Percentiles rank a stretch among this genome's conserved stretches.
Conservation (phyloP, 805 yeast species). For the Ogataea ramenticola region DNA sequence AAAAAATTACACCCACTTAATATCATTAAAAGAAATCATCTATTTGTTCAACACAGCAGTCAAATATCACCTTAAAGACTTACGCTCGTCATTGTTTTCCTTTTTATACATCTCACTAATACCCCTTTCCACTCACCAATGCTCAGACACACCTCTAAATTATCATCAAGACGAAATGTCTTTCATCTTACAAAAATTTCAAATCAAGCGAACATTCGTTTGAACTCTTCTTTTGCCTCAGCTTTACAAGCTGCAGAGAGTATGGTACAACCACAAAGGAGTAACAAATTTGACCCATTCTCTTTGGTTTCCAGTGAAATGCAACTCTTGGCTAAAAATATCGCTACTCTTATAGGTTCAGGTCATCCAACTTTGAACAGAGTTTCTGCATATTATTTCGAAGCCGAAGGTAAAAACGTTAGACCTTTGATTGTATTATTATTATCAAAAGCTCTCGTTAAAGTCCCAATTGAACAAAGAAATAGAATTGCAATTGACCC, state of each 20-base stretch:
- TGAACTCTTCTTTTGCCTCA: conserved; percentile 31
- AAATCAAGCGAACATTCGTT: conserved; percentile 2
- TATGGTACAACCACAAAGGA: conserved; percentile 55
- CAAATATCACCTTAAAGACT: too few species aligned
- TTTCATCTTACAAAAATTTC: background rate
- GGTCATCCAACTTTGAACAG: conserved; percentile 91
- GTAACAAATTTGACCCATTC: conserved; percentile 69
- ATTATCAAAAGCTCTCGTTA: conserved; percentile 70
- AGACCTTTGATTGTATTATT: conserved; percentile 85
- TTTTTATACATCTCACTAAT: too few species aligned
- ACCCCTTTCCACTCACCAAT: background rate
- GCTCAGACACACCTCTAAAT: too few species aligned
- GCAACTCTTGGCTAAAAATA: conserved; percentile 82
- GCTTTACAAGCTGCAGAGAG: conserved; percentile 71
- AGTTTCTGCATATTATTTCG: conserved; percentile 91
- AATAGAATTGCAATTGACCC: conserved; percentile 55
- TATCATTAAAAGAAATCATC: too few species aligned
- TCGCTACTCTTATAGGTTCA: conserved; percentile 79
- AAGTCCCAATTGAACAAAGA: conserved; percentile 65
- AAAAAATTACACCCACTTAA: too few species aligned
- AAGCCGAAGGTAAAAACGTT: conserved; percentile 92
- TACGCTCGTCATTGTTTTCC: too few species aligned
- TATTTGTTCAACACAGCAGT: too few species aligned
- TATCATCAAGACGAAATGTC: too few species aligned
- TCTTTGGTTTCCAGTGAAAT: conserved; percentile 88